Conservation (phyloP, 2,329 filamentous ascomycete genomes). For the Camptophora hylomeconis region DNA sequence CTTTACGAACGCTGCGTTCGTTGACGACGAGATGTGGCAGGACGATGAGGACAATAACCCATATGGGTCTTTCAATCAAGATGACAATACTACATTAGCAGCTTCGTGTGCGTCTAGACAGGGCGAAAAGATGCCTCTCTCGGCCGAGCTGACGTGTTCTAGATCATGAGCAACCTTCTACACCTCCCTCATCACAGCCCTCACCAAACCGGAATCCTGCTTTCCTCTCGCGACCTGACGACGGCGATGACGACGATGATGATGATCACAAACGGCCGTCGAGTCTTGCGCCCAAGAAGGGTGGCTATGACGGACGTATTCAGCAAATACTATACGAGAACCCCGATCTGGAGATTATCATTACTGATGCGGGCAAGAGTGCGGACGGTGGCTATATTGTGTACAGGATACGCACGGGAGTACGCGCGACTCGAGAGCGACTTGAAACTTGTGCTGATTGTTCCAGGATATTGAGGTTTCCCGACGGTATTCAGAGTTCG, state of each 20-base stretch:
- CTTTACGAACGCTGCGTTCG: conserved; percentile 5
- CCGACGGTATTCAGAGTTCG: conserved; percentile 91
- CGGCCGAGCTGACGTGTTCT: conserved; percentile 14
- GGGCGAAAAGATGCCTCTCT: too few relatives aligned
- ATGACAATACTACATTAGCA: conserved; percentile 22
- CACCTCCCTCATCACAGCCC: conserved; percentile 58
- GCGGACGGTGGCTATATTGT: conserved; percentile 87
- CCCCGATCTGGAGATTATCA: conserved; percentile 75
- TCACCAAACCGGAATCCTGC: conserved; percentile 54
- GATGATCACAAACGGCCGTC: conserved; percentile 35
- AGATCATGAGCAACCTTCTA: conserved; percentile 47
- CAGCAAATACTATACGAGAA: conserved; percentile 97
- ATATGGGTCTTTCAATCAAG: conserved; percentile 84
- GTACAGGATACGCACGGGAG: conserved; percentile 90
- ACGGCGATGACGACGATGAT: conserved; percentile 48
- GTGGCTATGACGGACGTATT: conserved; percentile 85
- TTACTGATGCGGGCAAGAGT: conserved; percentile 93
- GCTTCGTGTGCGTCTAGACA: conserved; percentile 6
- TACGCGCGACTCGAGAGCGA: conserved; percentile 37
- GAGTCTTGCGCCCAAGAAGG: conserved; percentile 51
- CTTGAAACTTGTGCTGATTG: conserved; percentile 6
- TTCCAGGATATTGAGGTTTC: conserved; percentile 83
- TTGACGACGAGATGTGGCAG: conserved; percentile 56
- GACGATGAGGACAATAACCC: conserved; percentile 99
- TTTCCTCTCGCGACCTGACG: conserved; percentile 38